These are phyloP conservation scores for Podila epigama DNA, from an alignment of 192 early-diverging fungal genomes.

Conservation along the genomic window DNA sequence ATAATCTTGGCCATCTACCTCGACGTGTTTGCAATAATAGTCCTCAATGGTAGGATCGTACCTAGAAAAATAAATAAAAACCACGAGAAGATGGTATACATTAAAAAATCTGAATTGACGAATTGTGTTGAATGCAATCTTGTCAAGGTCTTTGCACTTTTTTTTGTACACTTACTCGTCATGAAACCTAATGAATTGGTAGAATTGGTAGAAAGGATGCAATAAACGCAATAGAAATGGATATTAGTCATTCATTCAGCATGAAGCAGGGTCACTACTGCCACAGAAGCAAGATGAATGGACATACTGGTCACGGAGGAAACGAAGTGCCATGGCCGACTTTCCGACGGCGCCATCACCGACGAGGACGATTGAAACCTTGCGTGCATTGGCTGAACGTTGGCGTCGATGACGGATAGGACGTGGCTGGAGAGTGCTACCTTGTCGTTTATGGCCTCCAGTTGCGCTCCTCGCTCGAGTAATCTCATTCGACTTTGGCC, in stretches of 20 bases:
- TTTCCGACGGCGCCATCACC: slow-evolving; percentile 65
- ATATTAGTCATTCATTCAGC: no score
- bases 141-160: no score
- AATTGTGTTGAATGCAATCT: no score
- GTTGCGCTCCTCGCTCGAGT: neutral
- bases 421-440: neutral
- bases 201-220: neutral
- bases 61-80: slow-evolving; percentile 34
- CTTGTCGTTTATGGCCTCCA: neutral
- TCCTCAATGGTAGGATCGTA: slow-evolving; percentile 53
- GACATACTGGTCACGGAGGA: slow-evolving; percentile 78
- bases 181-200: slow-evolving; percentile 12
- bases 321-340: slow-evolving; percentile 83
- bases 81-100: no score
- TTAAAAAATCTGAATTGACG: no score
- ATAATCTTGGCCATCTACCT: slow-evolving; percentile 73
- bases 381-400: slow-evolving; percentile 2
- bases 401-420: neutral
- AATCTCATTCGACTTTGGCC: neutral
- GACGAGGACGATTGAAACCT: slow-evolving; percentile 30
- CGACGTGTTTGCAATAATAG: slow-evolving; percentile 76
- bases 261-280: no score
- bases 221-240: no score
- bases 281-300: neutral
- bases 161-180: no score